Evolutionary conservation across 805 yeast species (phyloP).

Genomic region (Metschnikowia arizonensis): DNA sequence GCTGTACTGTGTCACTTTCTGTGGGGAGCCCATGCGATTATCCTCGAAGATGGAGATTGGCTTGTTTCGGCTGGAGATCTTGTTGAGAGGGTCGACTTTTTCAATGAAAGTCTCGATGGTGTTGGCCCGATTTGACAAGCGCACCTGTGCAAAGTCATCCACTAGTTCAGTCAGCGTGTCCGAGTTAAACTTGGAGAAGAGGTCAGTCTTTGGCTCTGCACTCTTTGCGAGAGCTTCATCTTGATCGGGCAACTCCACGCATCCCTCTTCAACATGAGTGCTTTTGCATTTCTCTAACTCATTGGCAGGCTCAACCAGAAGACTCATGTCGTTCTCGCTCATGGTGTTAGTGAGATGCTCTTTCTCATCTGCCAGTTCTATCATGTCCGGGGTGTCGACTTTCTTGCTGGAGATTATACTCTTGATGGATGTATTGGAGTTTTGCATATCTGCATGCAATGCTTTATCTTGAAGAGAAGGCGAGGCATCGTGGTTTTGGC

Average conservation of each 20-base stretch:
- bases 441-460: slow-evolving; percentile 1
- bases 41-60: slow-evolving; percentile 42
- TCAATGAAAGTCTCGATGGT: slow-evolving; percentile 35
- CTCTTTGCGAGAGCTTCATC: not conserved
- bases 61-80: slow-evolving; percentile 30
- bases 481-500: slow-evolving; percentile 3
- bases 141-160: slow-evolving; percentile 19
- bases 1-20: slow-evolving; percentile 29
- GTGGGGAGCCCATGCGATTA: slow-evolving; percentile 32
- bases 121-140: slow-evolving; percentile 16
- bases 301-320: not conserved
- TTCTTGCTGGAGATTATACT: not conserved
- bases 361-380: not conserved
- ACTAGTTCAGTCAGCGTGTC: slow-evolving; percentile 14
- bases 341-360: not conserved
- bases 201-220: slow-evolving; percentile 1
- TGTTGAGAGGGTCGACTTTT: slow-evolving; percentile 39
- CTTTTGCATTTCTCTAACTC: not conserved
- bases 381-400: not conserved
- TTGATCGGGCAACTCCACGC: not conserved
- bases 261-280: not conserved
- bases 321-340: not conserved
- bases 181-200: slow-evolving; percentile 7
- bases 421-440: not conserved
- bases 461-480: not conserved